Evolutionary conservation across 2,329 filamentous ascomycete genomes (phyloP), one percentile per base, ranked within the genome.

Genomic region (Elsinoe batatas): DNA sequence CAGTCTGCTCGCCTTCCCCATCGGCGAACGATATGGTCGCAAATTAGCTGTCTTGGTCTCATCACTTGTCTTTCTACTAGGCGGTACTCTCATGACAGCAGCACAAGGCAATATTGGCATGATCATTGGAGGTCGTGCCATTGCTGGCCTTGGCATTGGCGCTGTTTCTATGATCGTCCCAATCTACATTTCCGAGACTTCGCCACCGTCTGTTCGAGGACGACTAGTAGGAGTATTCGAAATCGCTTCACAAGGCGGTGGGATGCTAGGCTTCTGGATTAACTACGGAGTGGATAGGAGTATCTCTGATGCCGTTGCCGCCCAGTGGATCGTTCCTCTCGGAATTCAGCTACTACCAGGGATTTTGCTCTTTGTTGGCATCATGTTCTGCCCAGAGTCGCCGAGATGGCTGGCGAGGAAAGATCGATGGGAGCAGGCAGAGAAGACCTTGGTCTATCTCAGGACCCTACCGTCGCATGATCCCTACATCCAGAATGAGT

Each of bases 191-290:
- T 66, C 68, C 7, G 69, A 72, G 53, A 68, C 64, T 6, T 64
- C 80, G 0, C 83, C 83, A 2, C 81, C 82, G 0, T 80, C 81
- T 3, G 77, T 85, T 46, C 76, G 83, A 59, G 83, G 83, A 15
- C 76, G 81, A 1, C 74, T 86, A 1, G 80, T 85, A 20, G 82
- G 83, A 53, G 77, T 85, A 53, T 86, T 84, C 67, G 83, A 86
- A 64, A 73, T 85, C 1, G 79, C 80, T 22, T 84, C 80, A 69
- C 83, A 85, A 69, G 72, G 79, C 1, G 79, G 83, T 32, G 82
- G 81, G 20, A 71, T 72, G 66, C 58, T 70, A 5, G 56, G 70
- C 5, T 73, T 72, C 57, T 72, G 70, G 71, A 69, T 72, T 60
- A 72, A 73, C 59, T 73, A 73, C 53, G 67, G 65, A 1, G 67